Percentiles rank a stretch among this genome's conserved stretches.
Conservation (phyloP, 2,329 filamentous ascomycete species). For the Phialophora macrospora region DNA sequence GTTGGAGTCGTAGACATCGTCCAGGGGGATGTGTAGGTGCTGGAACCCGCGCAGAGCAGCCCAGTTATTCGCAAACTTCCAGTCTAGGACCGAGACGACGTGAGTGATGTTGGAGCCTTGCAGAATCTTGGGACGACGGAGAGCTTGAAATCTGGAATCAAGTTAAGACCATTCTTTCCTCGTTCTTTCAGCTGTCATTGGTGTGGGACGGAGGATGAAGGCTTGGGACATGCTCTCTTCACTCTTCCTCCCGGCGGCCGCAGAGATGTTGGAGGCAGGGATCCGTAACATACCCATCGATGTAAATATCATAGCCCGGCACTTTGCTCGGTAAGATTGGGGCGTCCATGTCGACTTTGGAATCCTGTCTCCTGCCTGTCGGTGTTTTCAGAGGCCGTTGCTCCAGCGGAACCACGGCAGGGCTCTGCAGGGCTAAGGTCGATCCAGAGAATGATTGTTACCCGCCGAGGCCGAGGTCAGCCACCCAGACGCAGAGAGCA, state of each 20-base stretch:
- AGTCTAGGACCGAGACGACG: conserved; percentile 79
- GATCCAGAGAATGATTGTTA: neutral
- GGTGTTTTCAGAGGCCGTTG: neutral
- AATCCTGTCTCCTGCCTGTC: neutral
- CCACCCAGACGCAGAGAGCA: conserved; percentile 2
- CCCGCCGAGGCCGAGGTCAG: conserved; percentile 3
- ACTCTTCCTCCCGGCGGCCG: neutral
- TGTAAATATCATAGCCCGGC: conserved; percentile 72
- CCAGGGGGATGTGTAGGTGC: conserved; percentile 80
- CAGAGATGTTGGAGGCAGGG: neutral
- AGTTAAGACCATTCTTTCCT: conserved; percentile 24
- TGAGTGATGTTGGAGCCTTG: conserved; percentile 80
- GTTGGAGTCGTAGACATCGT: conserved; percentile 90
- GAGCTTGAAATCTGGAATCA: conserved; percentile 71
- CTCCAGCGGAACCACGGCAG: neutral
- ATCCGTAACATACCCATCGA: conserved; percentile 70
- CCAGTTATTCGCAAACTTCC: conserved; percentile 59
- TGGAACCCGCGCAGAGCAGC: conserved; percentile 65
- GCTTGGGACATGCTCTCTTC: neutral
- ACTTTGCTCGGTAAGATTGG: conserved; percentile 46
- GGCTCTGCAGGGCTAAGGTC: neutral
- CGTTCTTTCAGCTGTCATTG: neutral
- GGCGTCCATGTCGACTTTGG: conserved; percentile 31
- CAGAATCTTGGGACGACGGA: conserved; percentile 73
- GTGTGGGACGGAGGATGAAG: neutral